A percentile compares a stretch with the other conserved stretches of the same genome.
phyloP scores from a whole-genome alignment of 768 basidiomycete species.

The Amanita pallidorosea region DNA sequence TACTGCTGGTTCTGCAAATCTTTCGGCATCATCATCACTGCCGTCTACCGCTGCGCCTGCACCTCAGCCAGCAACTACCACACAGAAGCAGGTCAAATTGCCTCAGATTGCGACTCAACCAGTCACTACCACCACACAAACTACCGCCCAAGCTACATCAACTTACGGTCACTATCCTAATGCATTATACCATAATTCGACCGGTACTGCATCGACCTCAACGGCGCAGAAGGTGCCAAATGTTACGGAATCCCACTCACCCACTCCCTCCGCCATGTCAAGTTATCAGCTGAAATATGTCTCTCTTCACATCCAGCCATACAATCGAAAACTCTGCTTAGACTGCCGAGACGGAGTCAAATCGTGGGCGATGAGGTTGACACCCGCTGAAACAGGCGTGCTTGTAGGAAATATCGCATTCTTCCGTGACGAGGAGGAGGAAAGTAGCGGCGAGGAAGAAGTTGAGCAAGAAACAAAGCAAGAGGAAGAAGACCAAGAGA shows the following conservation, averaged over 20 bases:
- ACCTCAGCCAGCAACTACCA: constrained; percentile 21
- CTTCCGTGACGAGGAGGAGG: constrained; percentile 46
- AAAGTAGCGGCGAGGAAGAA: constrained; percentile 46
- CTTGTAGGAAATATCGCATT: constrained; percentile 44
- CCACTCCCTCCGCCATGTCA: constrained; percentile 23
- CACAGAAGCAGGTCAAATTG: constrained; percentile 17
- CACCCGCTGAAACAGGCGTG: constrained; percentile 44
- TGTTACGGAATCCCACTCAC: constrained; percentile 23
- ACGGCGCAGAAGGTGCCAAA: constrained; percentile 14
- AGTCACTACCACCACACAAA: not conserved
- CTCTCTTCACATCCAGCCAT: constrained; percentile 45
- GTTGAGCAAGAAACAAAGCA: constrained; percentile 24
- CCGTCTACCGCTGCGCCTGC: constrained; percentile 12
- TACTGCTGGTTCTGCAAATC: constrained; percentile 10
- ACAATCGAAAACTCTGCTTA: constrained; percentile 44
- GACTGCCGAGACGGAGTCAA: constrained; percentile 64
- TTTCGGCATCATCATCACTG: constrained; percentile 9
- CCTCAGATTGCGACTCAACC: constrained; percentile 1
- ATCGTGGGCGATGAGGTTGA: constrained; percentile 60
- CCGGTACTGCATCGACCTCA: constrained; percentile 9
- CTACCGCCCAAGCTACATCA: not conserved
- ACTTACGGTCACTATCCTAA: constrained; percentile 43
- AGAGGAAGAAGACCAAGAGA: constrained; percentile 34
- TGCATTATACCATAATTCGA: constrained; percentile 31
- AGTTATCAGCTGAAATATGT: constrained; percentile 42